Conservation (phyloP, 495 filamentous ascomycete species). For the Hypoxylon intermedium region DNA sequence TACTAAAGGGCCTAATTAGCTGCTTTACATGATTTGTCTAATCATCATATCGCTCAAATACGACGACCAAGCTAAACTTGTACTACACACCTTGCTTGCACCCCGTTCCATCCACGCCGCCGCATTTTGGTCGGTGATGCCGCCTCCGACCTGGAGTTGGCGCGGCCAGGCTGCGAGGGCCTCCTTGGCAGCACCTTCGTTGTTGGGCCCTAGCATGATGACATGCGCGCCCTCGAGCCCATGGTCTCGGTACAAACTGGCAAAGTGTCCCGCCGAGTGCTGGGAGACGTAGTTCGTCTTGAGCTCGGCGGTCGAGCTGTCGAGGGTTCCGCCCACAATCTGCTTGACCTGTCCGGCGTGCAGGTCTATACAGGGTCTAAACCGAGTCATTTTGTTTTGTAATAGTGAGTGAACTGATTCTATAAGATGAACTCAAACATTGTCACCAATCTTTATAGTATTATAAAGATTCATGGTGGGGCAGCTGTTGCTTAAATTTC, state of each 20-base stretch:
- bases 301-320: conserved; percentile 66
- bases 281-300: conserved; percentile 91
- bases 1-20: conserved; percentile 48
- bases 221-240: conserved; percentile 83
- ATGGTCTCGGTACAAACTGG: conserved; percentile 76
- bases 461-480: conserved; percentile 2
- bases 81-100: conserved; percentile 82
- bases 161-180: conserved; percentile 78
- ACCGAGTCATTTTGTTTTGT: conserved; percentile 78
- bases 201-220: conserved; percentile 92
- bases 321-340: conserved; percentile 93
- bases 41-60: not conserved
- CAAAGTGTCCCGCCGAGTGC: conserved; percentile 80
- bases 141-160: conserved; percentile 86
- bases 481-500: not conserved
- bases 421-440: not conserved
- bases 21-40: not conserved
- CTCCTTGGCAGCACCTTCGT: conserved; percentile 78
- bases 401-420: not conserved
- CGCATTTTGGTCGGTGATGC: conserved; percentile 86
- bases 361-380: conserved; percentile 95
- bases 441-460: not conserved
- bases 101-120: conserved; percentile 83
- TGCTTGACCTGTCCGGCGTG: conserved; percentile 97
- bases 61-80: not conserved